Evolutionary conservation across 2,329 filamentous ascomycete genomes (phyloP).

Genomic region (Bimuria novae-zelandiae): DNA sequence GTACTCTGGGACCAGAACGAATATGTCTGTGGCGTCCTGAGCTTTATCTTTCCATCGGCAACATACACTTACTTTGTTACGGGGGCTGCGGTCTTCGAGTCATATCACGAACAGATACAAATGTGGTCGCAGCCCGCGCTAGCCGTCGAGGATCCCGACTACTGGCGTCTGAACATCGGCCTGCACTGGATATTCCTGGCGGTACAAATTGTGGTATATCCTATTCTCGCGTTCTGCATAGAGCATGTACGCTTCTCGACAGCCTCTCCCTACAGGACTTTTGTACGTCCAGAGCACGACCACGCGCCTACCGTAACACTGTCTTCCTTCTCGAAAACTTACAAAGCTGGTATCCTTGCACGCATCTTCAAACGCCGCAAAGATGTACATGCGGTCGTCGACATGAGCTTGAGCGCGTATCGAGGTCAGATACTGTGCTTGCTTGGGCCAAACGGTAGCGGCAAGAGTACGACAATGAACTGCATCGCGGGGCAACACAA

Average conservation of each 20-base stretch:
- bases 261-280: constrained; percentile 38
- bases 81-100: constrained; percentile 25
- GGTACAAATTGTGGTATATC: constrained; percentile 28
- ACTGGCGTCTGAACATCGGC: constrained; percentile 24
- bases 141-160: background rate
- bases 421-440: constrained; percentile 32
- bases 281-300: constrained; percentile 19
- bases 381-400: constrained; percentile 25
- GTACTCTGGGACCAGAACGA: constrained; percentile 21
- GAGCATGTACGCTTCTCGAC: constrained; percentile 28
- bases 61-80: constrained; percentile 35
- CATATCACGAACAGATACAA: constrained; percentile 13
- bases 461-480: constrained; percentile 33
- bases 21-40: constrained; percentile 16
- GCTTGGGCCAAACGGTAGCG: constrained; percentile 33
- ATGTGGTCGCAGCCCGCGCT: constrained; percentile 14
- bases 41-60: constrained; percentile 26
- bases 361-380: constrained; percentile 25
- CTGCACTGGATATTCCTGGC: constrained; percentile 27
- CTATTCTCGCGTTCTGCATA: constrained; percentile 23
- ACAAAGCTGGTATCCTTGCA: constrained; percentile 20
- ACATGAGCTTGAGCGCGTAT: constrained; percentile 26
- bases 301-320: constrained; percentile 48
- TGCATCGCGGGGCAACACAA: constrained; percentile 30
- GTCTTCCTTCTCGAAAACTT: constrained; percentile 26